A percentile compares a stretch with the other conserved stretches of the same genome.
Conservation (phyloP, 257 asterid genomes). For the Striga asiatica region DNA sequence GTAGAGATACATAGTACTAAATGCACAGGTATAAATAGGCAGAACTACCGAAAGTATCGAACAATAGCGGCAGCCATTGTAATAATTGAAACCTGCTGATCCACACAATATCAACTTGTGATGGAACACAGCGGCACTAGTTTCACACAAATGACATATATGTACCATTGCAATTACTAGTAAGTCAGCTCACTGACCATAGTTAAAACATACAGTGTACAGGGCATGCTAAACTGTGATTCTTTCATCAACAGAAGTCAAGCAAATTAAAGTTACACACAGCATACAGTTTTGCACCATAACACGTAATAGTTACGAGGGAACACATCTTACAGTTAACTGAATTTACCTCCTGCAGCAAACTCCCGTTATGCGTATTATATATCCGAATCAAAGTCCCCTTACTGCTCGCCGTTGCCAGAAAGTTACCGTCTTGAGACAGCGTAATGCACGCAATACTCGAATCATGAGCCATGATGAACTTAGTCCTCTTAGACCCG, state of each 20-base stretch:
- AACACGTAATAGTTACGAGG: too few species aligned
- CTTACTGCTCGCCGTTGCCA: slow-evolving; percentile 63
- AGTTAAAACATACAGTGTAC: too few species aligned
- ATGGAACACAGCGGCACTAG: slow-evolving; percentile 22
- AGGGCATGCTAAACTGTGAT: too few species aligned
- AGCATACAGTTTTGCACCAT: too few species aligned
- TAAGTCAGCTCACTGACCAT: not conserved
- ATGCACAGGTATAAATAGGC: too few species aligned
- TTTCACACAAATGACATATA: not conserved
- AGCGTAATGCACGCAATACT: slow-evolving; percentile 37
- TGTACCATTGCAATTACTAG: not conserved
- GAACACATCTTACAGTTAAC: too few species aligned
- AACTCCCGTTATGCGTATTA: slow-evolving; percentile 50
- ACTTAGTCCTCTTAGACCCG: slow-evolving; percentile 47
- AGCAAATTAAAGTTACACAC: too few species aligned
- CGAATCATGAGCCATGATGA: slow-evolving; percentile 38
- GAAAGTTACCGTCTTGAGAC: slow-evolving; percentile 51
- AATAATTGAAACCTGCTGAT: too few species aligned
- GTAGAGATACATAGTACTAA: too few species aligned
- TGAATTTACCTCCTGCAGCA: slow-evolving; percentile 51
- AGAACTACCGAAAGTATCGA: too few species aligned
- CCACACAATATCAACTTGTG: slow-evolving; percentile 54
- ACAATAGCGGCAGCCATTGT: too few species aligned
- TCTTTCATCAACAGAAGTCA: too few species aligned
- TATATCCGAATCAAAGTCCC: slow-evolving; percentile 54